A percentile compares a stretch with the other conserved stretches of the same genome.
Evolutionary conservation across 169 alveolate species (phyloP).

Genomic region (Cryptosporidium sp.): DNA sequence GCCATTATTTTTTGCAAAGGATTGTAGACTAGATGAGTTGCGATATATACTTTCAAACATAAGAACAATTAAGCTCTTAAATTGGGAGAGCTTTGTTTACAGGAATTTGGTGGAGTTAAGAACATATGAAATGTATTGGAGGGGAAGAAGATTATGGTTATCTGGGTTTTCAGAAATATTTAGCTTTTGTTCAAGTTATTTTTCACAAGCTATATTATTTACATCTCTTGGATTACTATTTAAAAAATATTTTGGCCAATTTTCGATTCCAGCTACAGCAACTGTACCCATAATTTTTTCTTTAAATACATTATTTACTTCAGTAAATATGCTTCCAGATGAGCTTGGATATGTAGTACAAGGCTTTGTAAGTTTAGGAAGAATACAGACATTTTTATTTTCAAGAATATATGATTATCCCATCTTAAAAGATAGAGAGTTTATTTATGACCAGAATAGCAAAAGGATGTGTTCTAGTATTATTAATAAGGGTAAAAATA

Average conservation of each 20-base stretch:
- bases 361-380: slow-evolving; percentile 50
- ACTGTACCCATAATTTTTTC: slow-evolving; percentile 66
- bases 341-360: slow-evolving; percentile 55
- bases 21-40: slow-evolving; percentile 42
- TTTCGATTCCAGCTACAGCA: slow-evolving; percentile 57
- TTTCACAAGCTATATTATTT: slow-evolving; percentile 50
- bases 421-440: slow-evolving; percentile 17
- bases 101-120: slow-evolving; percentile 46
- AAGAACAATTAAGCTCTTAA: slow-evolving; percentile 62
- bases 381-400: slow-evolving; percentile 54
- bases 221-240: slow-evolving; percentile 35
- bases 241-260: slow-evolving; percentile 31
- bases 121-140: slow-evolving; percentile 50
- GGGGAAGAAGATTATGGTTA: slow-evolving; percentile 30
- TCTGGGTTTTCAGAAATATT: slow-evolving; percentile 22
- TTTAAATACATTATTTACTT: slow-evolving; percentile 35
- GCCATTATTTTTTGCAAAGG: slow-evolving; percentile 59
- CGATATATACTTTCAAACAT: slow-evolving; percentile 51
- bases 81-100: slow-evolving; percentile 69
- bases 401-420: slow-evolving; percentile 56
- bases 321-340: slow-evolving; percentile 54
- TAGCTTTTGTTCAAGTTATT: slow-evolving; percentile 29
- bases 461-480: background rate
- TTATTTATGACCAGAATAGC: background rate
- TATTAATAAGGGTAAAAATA: background rate